phyloP scores from a whole-genome alignment of 208 protist species.

The Naegleria gruberi region DNA sequence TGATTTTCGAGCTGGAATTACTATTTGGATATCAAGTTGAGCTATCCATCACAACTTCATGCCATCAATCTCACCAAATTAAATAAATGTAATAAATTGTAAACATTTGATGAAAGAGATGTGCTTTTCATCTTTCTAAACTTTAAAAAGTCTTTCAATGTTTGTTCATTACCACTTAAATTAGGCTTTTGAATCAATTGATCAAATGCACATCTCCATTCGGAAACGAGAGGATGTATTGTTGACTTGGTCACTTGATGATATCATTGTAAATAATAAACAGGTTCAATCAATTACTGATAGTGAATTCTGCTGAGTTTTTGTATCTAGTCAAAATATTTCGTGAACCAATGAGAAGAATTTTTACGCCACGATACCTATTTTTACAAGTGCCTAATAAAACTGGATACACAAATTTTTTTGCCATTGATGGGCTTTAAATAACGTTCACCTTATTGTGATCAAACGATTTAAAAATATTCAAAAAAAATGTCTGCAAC shows the following conservation, averaged over 20 bases:
- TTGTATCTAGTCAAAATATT: too few relatives aligned
- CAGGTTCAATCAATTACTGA: too few relatives aligned
- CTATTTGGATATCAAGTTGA: too few relatives aligned
- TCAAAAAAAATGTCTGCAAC: constrained; percentile 11
- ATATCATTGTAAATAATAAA: too few relatives aligned
- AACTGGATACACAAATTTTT: not conserved
- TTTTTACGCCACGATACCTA: too few relatives aligned
- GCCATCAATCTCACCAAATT: not conserved
- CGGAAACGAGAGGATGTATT: not conserved
- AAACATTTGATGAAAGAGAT: not conserved
- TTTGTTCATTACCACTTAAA: not conserved
- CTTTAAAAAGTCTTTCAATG: not conserved
- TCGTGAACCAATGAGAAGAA: too few relatives aligned
- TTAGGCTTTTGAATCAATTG: not conserved
- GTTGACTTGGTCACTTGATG: too few relatives aligned
- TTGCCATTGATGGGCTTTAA: too few relatives aligned
- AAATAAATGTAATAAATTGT: not conserved
- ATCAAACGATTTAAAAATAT: not conserved
- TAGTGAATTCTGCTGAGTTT: too few relatives aligned
- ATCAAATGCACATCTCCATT: not conserved
- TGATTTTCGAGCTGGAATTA: too few relatives aligned
- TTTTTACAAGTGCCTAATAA: too few relatives aligned
- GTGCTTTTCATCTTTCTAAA: not conserved
- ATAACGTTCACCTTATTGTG: too few relatives aligned
- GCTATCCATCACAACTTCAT: not conserved